Conservation (phyloP, 306 rosid species). For the Corylus americana region DNA sequence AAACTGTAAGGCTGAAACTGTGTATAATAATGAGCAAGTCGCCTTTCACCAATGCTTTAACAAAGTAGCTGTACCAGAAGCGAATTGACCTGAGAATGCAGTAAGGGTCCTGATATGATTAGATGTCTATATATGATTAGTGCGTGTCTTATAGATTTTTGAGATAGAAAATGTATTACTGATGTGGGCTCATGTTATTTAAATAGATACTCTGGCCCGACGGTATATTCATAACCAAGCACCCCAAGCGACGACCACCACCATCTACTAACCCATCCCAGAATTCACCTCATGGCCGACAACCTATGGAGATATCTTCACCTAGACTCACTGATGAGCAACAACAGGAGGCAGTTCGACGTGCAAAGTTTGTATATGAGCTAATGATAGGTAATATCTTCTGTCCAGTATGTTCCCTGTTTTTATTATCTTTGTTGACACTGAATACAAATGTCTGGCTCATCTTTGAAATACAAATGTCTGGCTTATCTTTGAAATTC, state of each 20-base stretch:
- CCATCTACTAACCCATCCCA: conserved; percentile 45
- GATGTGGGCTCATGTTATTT: conserved; percentile 35
- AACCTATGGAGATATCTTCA: conserved; percentile 44
- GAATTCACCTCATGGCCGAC: conserved; percentile 45
- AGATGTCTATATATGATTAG: conserved; percentile 12
- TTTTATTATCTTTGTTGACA: conserved; percentile 9
- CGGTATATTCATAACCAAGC: conserved; percentile 92
- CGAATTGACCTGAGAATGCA: conserved; percentile 18
- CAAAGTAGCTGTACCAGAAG: neutral
- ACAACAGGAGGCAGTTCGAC: conserved; percentile 69
- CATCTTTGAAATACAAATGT: neutral
- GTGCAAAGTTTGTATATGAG: conserved; percentile 87
- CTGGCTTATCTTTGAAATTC: neutral
- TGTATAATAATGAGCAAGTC: neutral
- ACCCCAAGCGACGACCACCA: conserved; percentile 70
- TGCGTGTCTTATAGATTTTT: conserved; percentile 1
- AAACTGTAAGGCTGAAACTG: neutral
- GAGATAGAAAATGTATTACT: conserved; percentile 28
- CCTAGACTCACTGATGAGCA: conserved; percentile 55
- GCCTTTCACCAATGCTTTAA: neutral
- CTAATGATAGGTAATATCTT: conserved; percentile 73
- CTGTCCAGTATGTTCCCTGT: conserved; percentile 12
- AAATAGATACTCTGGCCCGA: conserved; percentile 93
- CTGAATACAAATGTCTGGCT: neutral
- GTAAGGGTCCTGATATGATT: conserved; percentile 10